Evolutionary conservation across 352 stramenopile species (phyloP), one percentile per base, ranked within the genome.

Genomic region (Pythium oligandrum): DNA sequence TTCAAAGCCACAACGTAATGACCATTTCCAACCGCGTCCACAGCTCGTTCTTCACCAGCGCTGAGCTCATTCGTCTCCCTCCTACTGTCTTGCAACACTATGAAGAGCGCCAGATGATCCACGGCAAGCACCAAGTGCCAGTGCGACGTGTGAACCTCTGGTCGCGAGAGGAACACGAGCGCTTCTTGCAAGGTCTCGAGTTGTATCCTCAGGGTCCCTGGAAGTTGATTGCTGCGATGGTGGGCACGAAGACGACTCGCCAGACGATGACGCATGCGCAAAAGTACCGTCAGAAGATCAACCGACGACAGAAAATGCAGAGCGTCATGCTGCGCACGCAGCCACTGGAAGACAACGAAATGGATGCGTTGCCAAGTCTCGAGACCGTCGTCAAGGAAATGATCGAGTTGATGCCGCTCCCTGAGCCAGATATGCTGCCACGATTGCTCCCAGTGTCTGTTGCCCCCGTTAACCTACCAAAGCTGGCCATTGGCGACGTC

Each of bases 201-300:
- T 10, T 73, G 48, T 82, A 77, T 51, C 70, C 71, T 7, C 55
- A 47, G 0, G 75, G 75, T 3, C 70, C 71, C 0, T 83, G 75
- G 71, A 79, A 80, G 58, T 56, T 68, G 32, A 75, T 86, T 54
- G 75, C 75, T 4, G 55, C 57, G 31, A 67, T 73, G 32, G 72
- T 86, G 0, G 64, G 75, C 35, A 81, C 75, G 0, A 71, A 73
- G 34, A 75, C 76, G 6, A 62, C 70, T 2, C 62, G 72, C 5
- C 73, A 83, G 57, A 83, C 69, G 26, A 80, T 83, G 71, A 78
- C 68, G 30, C 71, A 84, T 32, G 71, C 66, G 6, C 74, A 84
- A 35, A 84, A 84, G 50, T 78, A 82, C 37, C 58, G 58, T 6
- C 51, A 65, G 51, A 65, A 65, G 42, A 59, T 59, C 32, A 37